Conservation (phyloP, 768 basidiomycete genomes). For the Collybia mongolica region DNA sequence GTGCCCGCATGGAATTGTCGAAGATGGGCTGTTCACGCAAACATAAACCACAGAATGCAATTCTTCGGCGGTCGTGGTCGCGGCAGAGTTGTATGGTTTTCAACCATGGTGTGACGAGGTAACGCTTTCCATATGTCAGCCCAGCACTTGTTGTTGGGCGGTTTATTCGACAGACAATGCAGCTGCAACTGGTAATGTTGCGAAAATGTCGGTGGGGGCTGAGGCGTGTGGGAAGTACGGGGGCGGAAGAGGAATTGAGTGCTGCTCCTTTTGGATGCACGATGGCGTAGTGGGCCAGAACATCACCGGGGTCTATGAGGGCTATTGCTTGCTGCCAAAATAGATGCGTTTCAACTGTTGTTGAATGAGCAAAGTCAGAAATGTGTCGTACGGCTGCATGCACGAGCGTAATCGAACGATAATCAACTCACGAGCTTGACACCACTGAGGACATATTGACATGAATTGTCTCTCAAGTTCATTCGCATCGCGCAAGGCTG, state of each 20-base stretch:
- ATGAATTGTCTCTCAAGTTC: constrained; percentile 60
- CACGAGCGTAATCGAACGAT: background rate
- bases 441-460: constrained; percentile 62
- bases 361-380: constrained; percentile 8
- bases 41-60: constrained; percentile 65
- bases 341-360: constrained; percentile 62
- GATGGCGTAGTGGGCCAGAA: constrained; percentile 46
- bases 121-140: constrained; percentile 49
- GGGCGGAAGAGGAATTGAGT: constrained; percentile 30
- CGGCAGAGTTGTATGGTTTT: constrained; percentile 54
- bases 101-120: constrained; percentile 37
- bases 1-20: constrained; percentile 23
- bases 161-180: constrained; percentile 72
- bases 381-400: constrained; percentile 6
- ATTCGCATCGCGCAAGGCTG: constrained; percentile 58
- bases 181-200: constrained; percentile 51
- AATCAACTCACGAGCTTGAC: constrained; percentile 50
- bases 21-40: constrained; percentile 57
- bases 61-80: constrained; percentile 56
- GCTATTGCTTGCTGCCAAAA: constrained; percentile 70
- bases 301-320: constrained; percentile 61
- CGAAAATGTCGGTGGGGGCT: constrained; percentile 64
- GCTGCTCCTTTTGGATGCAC: constrained; percentile 37
- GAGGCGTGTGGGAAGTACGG: constrained; percentile 34
- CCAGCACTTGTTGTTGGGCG: constrained; percentile 49